Evolutionary conservation across 768 basidiomycete genomes (phyloP).

Genomic region (Russula dissimulans): DNA sequence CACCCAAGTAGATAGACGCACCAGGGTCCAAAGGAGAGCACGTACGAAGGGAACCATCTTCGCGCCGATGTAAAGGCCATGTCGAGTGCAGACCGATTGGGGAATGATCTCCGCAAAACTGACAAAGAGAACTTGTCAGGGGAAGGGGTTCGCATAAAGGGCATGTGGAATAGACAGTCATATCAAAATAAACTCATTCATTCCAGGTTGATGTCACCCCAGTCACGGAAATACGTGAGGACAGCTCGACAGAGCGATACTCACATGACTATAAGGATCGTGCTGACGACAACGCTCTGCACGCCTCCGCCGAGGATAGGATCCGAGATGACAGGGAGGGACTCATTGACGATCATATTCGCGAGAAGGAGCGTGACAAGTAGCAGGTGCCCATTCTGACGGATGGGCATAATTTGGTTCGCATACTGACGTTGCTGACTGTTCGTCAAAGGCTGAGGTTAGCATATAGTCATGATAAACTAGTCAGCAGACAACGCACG

Average conservation of each 20-base stretch:
- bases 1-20: slow-evolving; percentile 26
- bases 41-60: slow-evolving; percentile 71
- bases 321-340: slow-evolving; percentile 76
- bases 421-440: slow-evolving; percentile 77
- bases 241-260: slow-evolving; percentile 25
- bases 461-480: slow-evolving; percentile 7
- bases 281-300: slow-evolving; percentile 71
- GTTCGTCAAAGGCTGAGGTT: slow-evolving; percentile 3
- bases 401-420: slow-evolving; percentile 77
- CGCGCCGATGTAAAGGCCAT: slow-evolving; percentile 82
- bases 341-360: slow-evolving; percentile 90
- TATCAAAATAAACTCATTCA: not conserved
- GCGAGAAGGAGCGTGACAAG: slow-evolving; percentile 76
- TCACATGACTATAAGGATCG: slow-evolving; percentile 80
- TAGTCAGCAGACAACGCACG: slow-evolving; percentile 38
- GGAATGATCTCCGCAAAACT: slow-evolving; percentile 91
- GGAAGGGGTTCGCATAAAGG: not conserved
- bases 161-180: not conserved
- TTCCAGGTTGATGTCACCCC: too few relatives aligned
- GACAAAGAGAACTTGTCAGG: not conserved
- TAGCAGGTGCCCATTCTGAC: slow-evolving; percentile 73
- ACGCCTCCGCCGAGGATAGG: slow-evolving; percentile 72
- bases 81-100: slow-evolving; percentile 84
- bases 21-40: slow-evolving; percentile 59
- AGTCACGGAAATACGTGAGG: too few relatives aligned